These are phyloP conservation scores for Thelephora ganbajun DNA, from an alignment of 768 basidiomycete genomes.

Conservation along the genomic window DNA sequence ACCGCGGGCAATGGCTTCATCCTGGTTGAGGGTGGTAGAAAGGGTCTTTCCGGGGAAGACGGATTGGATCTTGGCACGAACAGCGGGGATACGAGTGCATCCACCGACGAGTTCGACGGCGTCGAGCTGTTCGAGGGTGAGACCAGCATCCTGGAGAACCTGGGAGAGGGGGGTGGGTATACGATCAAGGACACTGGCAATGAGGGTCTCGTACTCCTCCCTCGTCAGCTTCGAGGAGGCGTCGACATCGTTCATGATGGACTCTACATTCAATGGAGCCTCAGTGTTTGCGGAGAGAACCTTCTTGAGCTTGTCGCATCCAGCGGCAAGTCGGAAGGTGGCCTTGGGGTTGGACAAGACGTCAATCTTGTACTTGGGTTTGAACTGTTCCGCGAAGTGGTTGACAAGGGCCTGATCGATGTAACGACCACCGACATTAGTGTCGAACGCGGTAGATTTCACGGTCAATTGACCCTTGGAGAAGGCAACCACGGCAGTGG, in stretches of 20 bases:
- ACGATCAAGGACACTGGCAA: conserved; percentile 60
- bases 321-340: conserved; percentile 74
- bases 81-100: conserved; percentile 82
- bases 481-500: conserved; percentile 81
- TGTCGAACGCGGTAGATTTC: conserved; percentile 82
- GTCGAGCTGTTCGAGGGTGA: conserved; percentile 77
- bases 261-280: conserved; percentile 84
- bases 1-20: conserved; percentile 92
- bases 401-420: conserved; percentile 84
- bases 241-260: conserved; percentile 92
- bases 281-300: conserved; percentile 88
- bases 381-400: conserved; percentile 88
- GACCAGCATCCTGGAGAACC: conserved; percentile 68
- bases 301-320: conserved; percentile 94
- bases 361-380: conserved; percentile 96
- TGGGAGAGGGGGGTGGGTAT: conserved; percentile 63
- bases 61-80: conserved; percentile 75
- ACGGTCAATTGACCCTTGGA: conserved; percentile 85
- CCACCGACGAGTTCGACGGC: conserved; percentile 91
- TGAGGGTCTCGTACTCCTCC: conserved; percentile 71
- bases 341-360: conserved; percentile 87
- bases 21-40: conserved; percentile 90
- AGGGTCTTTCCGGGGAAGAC: conserved; percentile 77
- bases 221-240: conserved; percentile 76
- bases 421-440: conserved; percentile 90